Evolutionary conservation across 352 stramenopile species (phyloP), one percentile per base, ranked within the genome.

Genomic region (Phytophthora pistaciae): DNA sequence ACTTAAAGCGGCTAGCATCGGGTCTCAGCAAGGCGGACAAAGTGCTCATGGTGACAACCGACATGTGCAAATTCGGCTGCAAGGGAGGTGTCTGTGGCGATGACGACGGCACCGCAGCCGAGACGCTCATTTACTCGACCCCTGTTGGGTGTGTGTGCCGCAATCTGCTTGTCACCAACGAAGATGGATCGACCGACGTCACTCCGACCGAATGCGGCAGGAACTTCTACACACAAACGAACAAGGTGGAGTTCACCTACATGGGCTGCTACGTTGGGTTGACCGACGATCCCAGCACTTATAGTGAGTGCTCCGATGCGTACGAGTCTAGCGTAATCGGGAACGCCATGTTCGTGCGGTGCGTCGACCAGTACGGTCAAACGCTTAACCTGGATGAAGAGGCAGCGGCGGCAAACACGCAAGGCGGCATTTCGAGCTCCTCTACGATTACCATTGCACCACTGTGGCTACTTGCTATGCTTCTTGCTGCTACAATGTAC

Each of bases 261-360:
- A 44, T 59, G 27, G 53, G 53, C 23, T 59, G 53, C 29, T 59
- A 59, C 53, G 53, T 59, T 20, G 53, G 53, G 29, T 9, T 25
- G 27, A 59, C 23, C 29, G 14, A 23, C 27, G 23, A 40, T 44
- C 53, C 53, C 14, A 27, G 16, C 5, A 44, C 53, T 13, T 44
- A 59, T 27, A 59, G 53, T 27, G 53, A 21, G 10, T 59, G 53
- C 29, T 7, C 53, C 7, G 4, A 5, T 27, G 53, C 53, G 3
- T 44, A 59, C 29, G 53, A 18, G 27, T 59, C 53, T 5, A 38
- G 5, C 5, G 53, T 59, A 27, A 44, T 44, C 8, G 53, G 27
- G 9, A 44, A 59, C 27, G 27, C 53, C 53, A 59, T 59, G 27
- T 59, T 59, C n/a, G 53, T 59, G 23, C 53, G 53, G 25, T 59